These are phyloP conservation scores for Chimonanthus praecox DNA, from an alignment of 164 flowering plant species.

Conservation along the genomic window DNA sequence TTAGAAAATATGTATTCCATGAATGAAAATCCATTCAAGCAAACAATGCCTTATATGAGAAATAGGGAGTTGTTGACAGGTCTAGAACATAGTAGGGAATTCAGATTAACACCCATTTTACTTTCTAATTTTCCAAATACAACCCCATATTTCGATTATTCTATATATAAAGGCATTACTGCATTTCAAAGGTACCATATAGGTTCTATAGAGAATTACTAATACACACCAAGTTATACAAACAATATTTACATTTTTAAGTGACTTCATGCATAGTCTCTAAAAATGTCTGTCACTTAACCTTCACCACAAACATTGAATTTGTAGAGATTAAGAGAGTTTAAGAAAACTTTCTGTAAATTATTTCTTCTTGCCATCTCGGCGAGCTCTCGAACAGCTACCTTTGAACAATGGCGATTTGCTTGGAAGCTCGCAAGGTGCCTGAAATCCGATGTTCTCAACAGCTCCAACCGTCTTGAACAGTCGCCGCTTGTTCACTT, in stretches of 20 bases:
- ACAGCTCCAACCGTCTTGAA: slow-evolving; percentile 79
- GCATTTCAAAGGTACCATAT: too few species aligned
- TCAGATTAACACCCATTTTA: too few species aligned
- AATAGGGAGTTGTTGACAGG: too few species aligned
- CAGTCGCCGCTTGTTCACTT: slow-evolving; percentile 53
- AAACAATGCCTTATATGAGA: too few species aligned
- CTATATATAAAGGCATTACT: too few species aligned
- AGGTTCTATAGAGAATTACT: background rate
- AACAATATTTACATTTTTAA: slow-evolving; percentile 1
- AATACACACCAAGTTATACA: background rate
- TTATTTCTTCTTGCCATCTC: slow-evolving; percentile 1
- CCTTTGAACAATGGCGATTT: background rate
- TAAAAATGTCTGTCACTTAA: background rate
- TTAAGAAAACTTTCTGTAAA: background rate
- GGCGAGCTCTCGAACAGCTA: background rate
- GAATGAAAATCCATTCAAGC: too few species aligned
- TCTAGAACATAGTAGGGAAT: too few species aligned
- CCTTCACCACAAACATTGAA: background rate
- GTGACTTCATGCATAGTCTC: background rate
- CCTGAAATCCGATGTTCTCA: slow-evolving; percentile 66
- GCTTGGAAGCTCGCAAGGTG: slow-evolving; percentile 22
- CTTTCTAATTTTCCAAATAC: too few species aligned
- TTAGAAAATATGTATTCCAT: too few species aligned
- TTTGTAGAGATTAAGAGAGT: background rate
- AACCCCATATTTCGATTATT: too few species aligned